A percentile compares a stretch with the other conserved stretches of the same genome.
These are phyloP conservation scores for Saccharomycopsis babjevae DNA, from an alignment of 805 yeast species.

Conservation along the genomic window DNA sequence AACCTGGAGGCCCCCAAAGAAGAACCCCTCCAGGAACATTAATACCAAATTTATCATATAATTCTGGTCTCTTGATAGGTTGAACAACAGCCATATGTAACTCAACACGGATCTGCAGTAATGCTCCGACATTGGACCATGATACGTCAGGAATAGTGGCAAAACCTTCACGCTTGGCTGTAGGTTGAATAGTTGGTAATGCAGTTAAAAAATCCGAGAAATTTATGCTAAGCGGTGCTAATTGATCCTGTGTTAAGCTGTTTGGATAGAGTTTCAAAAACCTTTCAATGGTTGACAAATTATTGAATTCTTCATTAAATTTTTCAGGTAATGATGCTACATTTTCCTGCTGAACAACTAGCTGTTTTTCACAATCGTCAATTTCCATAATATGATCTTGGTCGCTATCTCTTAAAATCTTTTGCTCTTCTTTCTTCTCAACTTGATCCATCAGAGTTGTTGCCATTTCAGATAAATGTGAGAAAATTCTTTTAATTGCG, in stretches of 20 bases:
- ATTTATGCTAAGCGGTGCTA: constrained; percentile 64
- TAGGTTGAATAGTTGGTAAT: constrained; percentile 88
- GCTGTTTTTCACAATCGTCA: neutral
- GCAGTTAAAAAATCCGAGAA: constrained; percentile 77
- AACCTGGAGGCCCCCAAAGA: constrained; percentile 99
- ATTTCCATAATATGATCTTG: constrained; percentile 3
- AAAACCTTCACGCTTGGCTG: constrained; percentile 96
- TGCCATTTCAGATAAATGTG: constrained; percentile 29
- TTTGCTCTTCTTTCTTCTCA: constrained; percentile 13
- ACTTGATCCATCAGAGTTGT: constrained; percentile 7
- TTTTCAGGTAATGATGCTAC: neutral
- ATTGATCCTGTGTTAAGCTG: constrained; percentile 66
- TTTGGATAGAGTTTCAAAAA: constrained; percentile 69
- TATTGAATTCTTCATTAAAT: constrained; percentile 21
- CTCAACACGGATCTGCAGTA: constrained; percentile 70
- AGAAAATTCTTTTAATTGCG: constrained; percentile 87
- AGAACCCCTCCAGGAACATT: constrained; percentile 95
- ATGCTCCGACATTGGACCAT: constrained; percentile 93
- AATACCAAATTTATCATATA: constrained; percentile 84
- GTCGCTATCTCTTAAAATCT: constrained; percentile 2
- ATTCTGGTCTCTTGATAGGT: constrained; percentile 87
- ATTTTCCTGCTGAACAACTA: neutral
- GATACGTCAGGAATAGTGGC: constrained; percentile 97
- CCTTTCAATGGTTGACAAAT: constrained; percentile 57
- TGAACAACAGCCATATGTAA: constrained; percentile 96